Evolutionary conservation across 371 early-diverging fungal species (phyloP).

Genomic region (Dichotomocladium elegans): DNA sequence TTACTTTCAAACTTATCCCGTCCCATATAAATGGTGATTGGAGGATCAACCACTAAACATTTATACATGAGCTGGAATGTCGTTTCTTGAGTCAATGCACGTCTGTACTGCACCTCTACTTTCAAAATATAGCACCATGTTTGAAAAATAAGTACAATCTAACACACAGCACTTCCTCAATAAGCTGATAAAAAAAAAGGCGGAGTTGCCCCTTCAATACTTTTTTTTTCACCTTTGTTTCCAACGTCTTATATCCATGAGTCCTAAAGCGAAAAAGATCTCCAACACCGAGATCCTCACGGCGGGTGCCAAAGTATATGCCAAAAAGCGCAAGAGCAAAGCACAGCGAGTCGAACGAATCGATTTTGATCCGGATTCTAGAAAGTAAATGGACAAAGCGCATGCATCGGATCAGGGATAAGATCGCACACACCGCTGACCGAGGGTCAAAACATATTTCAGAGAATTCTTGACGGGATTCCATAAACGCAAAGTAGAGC

Average conservation of each 20-base stretch:
- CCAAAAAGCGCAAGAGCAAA: constrained; percentile 66
- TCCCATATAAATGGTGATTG: constrained; percentile 92
- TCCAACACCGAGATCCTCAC: constrained; percentile 61
- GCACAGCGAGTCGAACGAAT: constrained; percentile 59
- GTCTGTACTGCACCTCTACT: constrained; percentile 39
- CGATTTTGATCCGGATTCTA: constrained; percentile 59
- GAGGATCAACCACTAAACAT: constrained; percentile 64
- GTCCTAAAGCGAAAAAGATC: constrained; percentile 18
- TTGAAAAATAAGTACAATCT: no score
- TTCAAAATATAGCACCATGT: constrained; percentile 54
- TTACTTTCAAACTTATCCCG: constrained; percentile 95
- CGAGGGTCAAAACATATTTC: neutral
- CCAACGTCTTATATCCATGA: no score
- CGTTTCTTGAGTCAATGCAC: neutral
- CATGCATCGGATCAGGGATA: neutral
- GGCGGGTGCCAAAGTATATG: constrained; percentile 65
- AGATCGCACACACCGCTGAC: neutral
- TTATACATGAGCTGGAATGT: neutral
- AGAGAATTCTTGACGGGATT: constrained; percentile 81
- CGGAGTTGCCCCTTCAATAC: no score
- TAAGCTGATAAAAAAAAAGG: no score
- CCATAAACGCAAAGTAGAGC: constrained; percentile 73
- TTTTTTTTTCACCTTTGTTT: no score
- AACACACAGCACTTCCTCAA: no score
- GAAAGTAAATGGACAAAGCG: constrained; percentile 42